phyloP scores from a whole-genome alignment of 257 asterid genomes.

The Solanum bulbocastanum region DNA sequence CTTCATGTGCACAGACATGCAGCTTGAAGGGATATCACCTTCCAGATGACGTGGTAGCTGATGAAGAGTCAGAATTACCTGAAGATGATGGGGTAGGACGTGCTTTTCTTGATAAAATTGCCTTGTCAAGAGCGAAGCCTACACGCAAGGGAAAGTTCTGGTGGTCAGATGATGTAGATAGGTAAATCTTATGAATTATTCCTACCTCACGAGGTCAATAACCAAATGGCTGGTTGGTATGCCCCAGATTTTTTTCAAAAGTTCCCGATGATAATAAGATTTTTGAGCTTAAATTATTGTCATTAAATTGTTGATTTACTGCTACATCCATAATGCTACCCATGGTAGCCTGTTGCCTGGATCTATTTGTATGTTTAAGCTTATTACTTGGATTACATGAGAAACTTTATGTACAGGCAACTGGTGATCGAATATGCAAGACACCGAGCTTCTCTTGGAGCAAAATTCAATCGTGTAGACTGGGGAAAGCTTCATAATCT shows the following conservation, averaged over 20 bases:
- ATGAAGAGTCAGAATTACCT: conserved; percentile 27
- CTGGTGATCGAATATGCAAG: conserved; percentile 72
- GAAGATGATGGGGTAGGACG: conserved; percentile 34
- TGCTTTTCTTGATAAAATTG: conserved; percentile 35
- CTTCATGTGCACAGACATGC: conserved; percentile 21
- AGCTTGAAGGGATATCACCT: conserved; percentile 17
- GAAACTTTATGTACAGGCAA: conserved; percentile 32
- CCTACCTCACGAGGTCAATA: not conserved
- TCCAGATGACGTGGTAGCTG: conserved; percentile 18
- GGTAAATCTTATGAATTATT: conserved; percentile 36
- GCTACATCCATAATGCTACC: not conserved
- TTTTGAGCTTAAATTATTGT: not conserved
- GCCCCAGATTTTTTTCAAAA: not conserved
- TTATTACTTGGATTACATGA: not conserved
- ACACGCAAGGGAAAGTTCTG: conserved; percentile 47
- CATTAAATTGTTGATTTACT: not conserved
- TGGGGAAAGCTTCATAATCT: conserved; percentile 70
- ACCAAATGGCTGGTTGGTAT: conserved; percentile 2
- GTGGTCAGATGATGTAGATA: conserved; percentile 87
- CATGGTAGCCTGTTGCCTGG: not conserved
- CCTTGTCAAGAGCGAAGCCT: conserved; percentile 43
- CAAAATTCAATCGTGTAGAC: conserved; percentile 60
- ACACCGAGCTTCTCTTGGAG: conserved; percentile 77
- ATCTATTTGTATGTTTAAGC: not conserved
- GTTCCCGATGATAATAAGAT: not conserved